These are phyloP conservation scores for Larix sibirica DNA, from an alignment of 83 land plant species.

Conservation along the genomic window DNA sequence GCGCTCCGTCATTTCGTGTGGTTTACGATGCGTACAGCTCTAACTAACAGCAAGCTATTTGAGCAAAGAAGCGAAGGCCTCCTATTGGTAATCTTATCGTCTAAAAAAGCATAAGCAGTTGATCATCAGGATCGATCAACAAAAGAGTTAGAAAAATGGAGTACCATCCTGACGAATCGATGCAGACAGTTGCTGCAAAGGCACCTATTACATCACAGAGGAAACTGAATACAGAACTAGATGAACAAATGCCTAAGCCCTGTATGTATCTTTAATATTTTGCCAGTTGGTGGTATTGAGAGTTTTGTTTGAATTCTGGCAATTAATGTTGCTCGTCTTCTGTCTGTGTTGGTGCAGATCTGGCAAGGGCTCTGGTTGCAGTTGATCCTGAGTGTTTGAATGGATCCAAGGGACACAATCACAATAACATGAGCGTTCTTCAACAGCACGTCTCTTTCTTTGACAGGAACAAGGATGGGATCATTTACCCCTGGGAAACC, in stretches of 20 bases:
- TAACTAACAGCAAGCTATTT: too few species aligned
- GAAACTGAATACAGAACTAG: background rate
- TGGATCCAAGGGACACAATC: slow-evolving; percentile 14
- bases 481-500: slow-evolving; percentile 54
- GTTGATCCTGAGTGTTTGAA: background rate
- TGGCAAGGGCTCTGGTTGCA: slow-evolving; percentile 17
- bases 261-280: background rate
- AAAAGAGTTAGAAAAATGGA: too few species aligned
- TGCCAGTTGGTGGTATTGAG: background rate
- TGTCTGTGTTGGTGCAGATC: background rate
- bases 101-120: too few species aligned
- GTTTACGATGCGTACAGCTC: too few species aligned
- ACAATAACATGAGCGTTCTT: slow-evolving; percentile 27
- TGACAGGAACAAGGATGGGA: slow-evolving; percentile 49
- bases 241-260: slow-evolving; percentile 1
- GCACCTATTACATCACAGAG: background rate
- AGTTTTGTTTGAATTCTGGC: background rate
- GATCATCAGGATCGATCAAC: too few species aligned
- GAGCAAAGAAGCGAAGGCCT: too few species aligned
- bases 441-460: slow-evolving; percentile 22
- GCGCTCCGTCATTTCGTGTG: too few species aligned
- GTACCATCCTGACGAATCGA: background rate
- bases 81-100: too few species aligned
- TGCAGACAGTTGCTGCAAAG: background rate
- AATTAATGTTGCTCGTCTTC: background rate